Conservation (phyloP, 2,329 filamentous ascomycete genomes). For the Colletotrichum sublineola region DNA sequence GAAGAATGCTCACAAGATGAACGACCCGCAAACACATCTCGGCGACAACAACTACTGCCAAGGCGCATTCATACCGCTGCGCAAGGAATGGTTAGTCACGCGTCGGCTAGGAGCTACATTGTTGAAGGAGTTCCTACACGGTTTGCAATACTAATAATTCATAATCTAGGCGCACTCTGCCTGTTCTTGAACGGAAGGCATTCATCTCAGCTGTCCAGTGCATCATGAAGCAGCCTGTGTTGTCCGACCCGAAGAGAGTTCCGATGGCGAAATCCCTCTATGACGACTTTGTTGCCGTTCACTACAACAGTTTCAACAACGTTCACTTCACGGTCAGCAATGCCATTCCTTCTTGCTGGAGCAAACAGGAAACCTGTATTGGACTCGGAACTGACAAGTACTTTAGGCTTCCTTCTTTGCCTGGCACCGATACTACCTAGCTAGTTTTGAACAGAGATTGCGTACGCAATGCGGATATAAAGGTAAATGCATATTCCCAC, state of each 20-base stretch:
- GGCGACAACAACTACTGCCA: conserved; percentile 6
- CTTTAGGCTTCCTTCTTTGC: conserved; percentile 39
- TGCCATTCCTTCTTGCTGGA: no score
- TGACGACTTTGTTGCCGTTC: conserved; percentile 45
- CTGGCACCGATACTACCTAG: conserved; percentile 42
- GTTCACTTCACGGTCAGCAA: conserved; percentile 36
- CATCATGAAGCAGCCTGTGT: conserved; percentile 45
- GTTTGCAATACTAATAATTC: not conserved
- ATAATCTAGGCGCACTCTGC: conserved; percentile 43
- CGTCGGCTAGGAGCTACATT: no score
- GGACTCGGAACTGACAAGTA: no score
- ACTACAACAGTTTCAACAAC: conserved; percentile 32
- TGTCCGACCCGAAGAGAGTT: conserved; percentile 20
- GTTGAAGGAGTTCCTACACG: not conserved
- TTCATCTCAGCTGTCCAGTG: conserved; percentile 49
- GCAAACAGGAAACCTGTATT: no score
- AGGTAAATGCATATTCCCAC: conserved; percentile 16
- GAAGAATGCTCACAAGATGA: conserved; percentile 6
- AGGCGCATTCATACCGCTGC: conserved; percentile 3
- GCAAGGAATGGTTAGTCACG: conserved; percentile 29
- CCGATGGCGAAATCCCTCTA: conserved; percentile 44
- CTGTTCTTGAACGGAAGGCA: conserved; percentile 42
- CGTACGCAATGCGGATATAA: conserved; percentile 41
- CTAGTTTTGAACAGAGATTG: conserved; percentile 39
- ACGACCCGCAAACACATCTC: conserved; percentile 2